These are phyloP conservation scores for Penicillium dipodomyicola DNA, from an alignment of 495 filamentous ascomycete species.

Conservation along the genomic window DNA sequence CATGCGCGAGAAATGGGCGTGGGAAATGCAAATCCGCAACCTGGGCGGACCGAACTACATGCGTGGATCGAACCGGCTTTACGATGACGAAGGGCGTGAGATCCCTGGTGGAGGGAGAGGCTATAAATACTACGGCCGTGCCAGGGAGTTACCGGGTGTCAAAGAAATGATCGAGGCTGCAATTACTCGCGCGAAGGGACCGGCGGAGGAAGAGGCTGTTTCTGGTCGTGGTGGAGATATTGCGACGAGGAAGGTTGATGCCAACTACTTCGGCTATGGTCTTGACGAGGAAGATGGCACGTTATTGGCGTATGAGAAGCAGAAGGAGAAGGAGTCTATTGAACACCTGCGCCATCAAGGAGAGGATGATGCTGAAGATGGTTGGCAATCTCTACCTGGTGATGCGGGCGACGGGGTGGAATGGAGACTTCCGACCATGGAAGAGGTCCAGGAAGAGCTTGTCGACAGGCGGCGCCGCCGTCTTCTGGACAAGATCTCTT, in stretches of 20 bases:
- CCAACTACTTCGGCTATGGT: conserved; percentile 93
- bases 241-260: conserved; percentile 77
- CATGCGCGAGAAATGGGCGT: conserved; percentile 97
- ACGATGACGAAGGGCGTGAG: conserved; percentile 89
- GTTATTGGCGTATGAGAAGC: conserved; percentile 74
- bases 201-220: conserved; percentile 57
- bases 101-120: conserved; percentile 87
- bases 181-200: conserved; percentile 51
- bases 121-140: conserved; percentile 89
- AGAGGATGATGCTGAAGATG: conserved; percentile 47
- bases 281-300: conserved; percentile 90
- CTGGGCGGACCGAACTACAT: conserved; percentile 97
- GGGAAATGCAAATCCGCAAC: conserved; percentile 94
- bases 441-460: conserved; percentile 91
- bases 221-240: conserved; percentile 68
- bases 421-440: conserved; percentile 81
- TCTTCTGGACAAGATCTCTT: conserved; percentile 77
- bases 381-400: conserved; percentile 85
- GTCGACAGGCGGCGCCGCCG: conserved; percentile 79
- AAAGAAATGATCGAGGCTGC: conserved; percentile 94
- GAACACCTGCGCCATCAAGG: conserved; percentile 57
- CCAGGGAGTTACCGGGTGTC: conserved; percentile 87
- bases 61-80: conserved; percentile 78
- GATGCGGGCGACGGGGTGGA: conserved; percentile 77
- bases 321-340: conserved; percentile 78